Conservation (phyloP, 169 alveolate species). For the Plasmodium inui region DNA sequence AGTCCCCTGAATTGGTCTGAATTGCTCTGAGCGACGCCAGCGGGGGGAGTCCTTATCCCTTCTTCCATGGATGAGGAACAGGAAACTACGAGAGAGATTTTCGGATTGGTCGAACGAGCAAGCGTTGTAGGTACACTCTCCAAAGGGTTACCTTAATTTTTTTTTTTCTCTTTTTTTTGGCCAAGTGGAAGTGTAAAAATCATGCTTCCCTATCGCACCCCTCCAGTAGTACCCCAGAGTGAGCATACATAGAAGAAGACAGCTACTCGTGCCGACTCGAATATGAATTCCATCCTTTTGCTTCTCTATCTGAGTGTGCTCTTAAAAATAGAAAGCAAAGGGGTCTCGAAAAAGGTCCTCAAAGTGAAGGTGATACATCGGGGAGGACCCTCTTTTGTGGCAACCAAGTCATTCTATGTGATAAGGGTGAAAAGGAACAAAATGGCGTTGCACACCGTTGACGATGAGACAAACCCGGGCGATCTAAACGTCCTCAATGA, state of each 20-base stretch:
- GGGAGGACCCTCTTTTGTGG: neutral
- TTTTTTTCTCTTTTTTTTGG: too few relatives aligned
- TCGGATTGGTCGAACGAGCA: neutral
- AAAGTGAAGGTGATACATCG: neutral
- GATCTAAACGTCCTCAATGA: neutral
- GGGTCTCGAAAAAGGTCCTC: neutral
- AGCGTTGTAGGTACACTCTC: neutral
- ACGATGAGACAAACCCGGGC: neutral
- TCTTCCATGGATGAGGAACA: neutral
- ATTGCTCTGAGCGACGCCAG: neutral
- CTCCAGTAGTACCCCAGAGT: neutral
- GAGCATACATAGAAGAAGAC: neutral
- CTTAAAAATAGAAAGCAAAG: neutral
- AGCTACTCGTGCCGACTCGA: neutral
- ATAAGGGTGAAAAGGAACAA: neutral
- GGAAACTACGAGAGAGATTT: neutral
- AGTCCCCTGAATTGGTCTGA: neutral
- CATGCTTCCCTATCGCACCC: neutral
- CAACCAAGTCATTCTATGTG: neutral
- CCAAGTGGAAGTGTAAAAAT: neutral
- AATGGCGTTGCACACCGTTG: neutral
- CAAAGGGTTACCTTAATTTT: neutral
- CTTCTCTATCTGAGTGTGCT: neutral
- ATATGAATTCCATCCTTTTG: neutral
- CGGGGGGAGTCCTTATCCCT: neutral